Base-by-base conservation (phyloP, 768 basidiomycete genomes). In the Heimioporus sp. region DNA sequence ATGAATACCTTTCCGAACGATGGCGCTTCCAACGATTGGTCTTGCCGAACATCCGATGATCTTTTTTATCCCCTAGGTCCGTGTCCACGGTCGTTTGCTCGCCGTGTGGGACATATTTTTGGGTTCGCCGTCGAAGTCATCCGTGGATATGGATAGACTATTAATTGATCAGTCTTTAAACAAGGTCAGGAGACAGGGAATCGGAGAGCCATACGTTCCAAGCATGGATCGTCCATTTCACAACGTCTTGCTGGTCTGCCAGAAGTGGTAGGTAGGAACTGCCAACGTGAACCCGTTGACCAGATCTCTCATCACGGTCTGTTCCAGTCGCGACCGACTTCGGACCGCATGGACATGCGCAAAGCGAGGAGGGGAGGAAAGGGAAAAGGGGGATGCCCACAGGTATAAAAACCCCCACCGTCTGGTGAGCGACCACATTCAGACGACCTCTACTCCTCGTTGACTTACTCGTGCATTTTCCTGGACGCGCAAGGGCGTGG, bases 331-430 rank as follows among this genome's bases (percentile, higher is more conserved):
- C 17, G 32, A 12, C 16, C 42, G 36, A 42, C 37, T 20, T 21
- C 20, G 37, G 45, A 53, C 35, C n/a, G 21, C 28, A 30, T 46
- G 39, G 56, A 47, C 17, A 43, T 50, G 59, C 24, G 24, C 24
- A 28, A 28, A 28, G 24, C 24, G 24, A 28, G 32, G 49, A 42
- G 42, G 30, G 16, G 35, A 24, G 38, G 10, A 20, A 42, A 32
- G 24, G 36, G 10, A 17, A 20, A 42, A 32, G 24, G 36, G 10
- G 21, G 15, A 39, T 37, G 5, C 43, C 10, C 10, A 17, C 34
- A 5, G 7, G 53, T 61, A 65, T 65, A 64, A 66, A 58, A 52
- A 39, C 42, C 12, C 42, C 12, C 15, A 30, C 40, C 15, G 13
- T 32, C 24, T 16, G 46, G 59, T 66, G 43, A 64, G 61, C 24